Evolutionary conservation across 2,329 filamentous ascomycete genomes (phyloP).

Genomic region (Xylariaceae sp.): DNA sequence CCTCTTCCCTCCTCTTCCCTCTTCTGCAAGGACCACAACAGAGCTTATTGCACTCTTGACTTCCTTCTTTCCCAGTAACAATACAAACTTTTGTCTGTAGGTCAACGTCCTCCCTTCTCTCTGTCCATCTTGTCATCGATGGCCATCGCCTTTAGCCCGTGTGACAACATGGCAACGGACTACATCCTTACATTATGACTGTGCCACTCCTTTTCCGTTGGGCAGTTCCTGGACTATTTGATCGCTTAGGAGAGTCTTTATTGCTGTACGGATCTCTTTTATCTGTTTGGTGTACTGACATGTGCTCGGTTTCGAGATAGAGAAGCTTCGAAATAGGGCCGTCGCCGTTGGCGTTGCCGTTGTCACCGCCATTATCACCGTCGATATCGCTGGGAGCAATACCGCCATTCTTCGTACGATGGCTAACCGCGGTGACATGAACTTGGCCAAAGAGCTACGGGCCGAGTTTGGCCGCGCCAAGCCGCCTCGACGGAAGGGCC

Average conservation of each 20-base stretch:
- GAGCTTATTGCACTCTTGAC: no score
- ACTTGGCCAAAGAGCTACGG: constrained; percentile 10
- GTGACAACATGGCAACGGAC: not conserved
- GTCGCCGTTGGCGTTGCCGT: not conserved
- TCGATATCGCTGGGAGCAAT: not conserved
- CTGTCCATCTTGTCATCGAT: not conserved
- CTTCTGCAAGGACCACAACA: no score
- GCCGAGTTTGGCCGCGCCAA: constrained; percentile 7
- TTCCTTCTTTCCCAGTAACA: no score
- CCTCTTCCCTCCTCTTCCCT: no score
- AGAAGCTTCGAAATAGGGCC: no score
- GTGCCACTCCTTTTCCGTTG: no score
- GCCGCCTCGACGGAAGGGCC: not conserved
- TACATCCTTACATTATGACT: not conserved
- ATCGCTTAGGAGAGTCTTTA: no score
- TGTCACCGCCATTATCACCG: not conserved
- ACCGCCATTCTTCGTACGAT: not conserved
- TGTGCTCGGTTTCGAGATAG: no score
- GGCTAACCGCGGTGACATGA: constrained; percentile 9
- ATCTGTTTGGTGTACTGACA: no score
- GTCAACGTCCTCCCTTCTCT: not conserved
- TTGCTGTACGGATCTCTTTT: no score
- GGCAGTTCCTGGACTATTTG: no score
- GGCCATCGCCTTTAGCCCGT: not conserved
- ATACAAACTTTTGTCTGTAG: not conserved